Percentiles rank a stretch among this genome's conserved stretches.
phyloP scores from a whole-genome alignment of 1,284 basidiomycete species.

The Irpex sp. region DNA sequence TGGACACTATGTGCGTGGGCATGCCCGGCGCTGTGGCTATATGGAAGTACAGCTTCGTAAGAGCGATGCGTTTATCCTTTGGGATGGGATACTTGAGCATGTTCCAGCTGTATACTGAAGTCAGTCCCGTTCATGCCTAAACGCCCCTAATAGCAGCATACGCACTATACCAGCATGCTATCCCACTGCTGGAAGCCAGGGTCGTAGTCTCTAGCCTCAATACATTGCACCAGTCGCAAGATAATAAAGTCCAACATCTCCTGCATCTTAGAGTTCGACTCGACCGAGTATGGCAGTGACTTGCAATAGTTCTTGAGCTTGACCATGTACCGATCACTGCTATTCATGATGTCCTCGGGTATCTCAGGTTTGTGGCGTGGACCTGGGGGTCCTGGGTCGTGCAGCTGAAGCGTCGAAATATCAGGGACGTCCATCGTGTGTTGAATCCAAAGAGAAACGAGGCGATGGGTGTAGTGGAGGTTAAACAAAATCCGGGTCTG shows the following conservation, averaged over 20 bases:
- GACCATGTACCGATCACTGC: slow-evolving; percentile 44
- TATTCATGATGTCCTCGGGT: slow-evolving; percentile 34
- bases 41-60: slow-evolving; percentile 82
- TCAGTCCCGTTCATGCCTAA: slow-evolving; percentile 8
- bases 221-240: slow-evolving; percentile 64
- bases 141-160: slow-evolving; percentile 17
- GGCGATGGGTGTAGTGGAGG: not conserved
- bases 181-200: slow-evolving; percentile 78
- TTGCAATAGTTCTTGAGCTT: slow-evolving; percentile 59
- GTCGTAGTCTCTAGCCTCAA: slow-evolving; percentile 80
- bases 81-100: slow-evolving; percentile 86
- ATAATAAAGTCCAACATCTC: slow-evolving; percentile 77
- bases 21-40: slow-evolving; percentile 58
- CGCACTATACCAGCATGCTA: slow-evolving; percentile 71
- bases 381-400: slow-evolving; percentile 34
- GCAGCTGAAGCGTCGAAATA: slow-evolving; percentile 40
- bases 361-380: slow-evolving; percentile 15
- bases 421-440: slow-evolving; percentile 46
- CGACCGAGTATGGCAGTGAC: slow-evolving; percentile 78
- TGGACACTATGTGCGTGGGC: slow-evolving; percentile 54
- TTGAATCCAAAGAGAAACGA: slow-evolving; percentile 2
- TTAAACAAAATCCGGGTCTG: not conserved
- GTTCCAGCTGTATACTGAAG: slow-evolving; percentile 55
- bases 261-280: slow-evolving; percentile 80
- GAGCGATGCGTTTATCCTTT: slow-evolving; percentile 69